These are phyloP conservation scores for Cordyceps sp. DNA, from an alignment of 2,329 filamentous ascomycete genomes.

Conservation along the genomic window DNA sequence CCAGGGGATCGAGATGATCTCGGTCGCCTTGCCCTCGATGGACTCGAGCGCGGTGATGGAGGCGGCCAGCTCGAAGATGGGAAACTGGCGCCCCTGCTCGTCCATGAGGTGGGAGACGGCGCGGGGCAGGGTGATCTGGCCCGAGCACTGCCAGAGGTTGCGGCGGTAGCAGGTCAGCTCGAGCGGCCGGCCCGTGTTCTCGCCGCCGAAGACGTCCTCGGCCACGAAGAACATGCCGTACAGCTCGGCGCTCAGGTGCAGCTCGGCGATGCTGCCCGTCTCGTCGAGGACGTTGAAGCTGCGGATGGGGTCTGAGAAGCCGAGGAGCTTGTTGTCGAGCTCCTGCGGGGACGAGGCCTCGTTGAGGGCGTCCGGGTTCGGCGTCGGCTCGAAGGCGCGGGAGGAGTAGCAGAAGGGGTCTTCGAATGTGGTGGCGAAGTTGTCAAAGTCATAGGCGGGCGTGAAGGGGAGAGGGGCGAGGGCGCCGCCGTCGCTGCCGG, in stretches of 20 bases:
- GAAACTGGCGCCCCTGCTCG: conserved; percentile 64
- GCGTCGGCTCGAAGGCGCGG: conserved; percentile 27
- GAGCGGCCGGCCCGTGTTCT: conserved; percentile 39
- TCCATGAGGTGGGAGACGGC: conserved; percentile 50
- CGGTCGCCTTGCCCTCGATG: conserved; percentile 78
- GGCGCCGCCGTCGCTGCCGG: conserved; percentile 14
- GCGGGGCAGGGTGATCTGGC: conserved; percentile 64
- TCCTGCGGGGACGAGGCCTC: conserved; percentile 36
- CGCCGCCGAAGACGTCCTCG: conserved; percentile 58
- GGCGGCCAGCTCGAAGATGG: conserved; percentile 63
- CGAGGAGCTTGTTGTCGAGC: conserved; percentile 54
- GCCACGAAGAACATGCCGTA: conserved; percentile 84
- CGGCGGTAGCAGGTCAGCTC: conserved; percentile 91
- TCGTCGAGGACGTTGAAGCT: conserved; percentile 50
- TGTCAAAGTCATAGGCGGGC: conserved; percentile 43
- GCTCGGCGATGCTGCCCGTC: conserved; percentile 42
- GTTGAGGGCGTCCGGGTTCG: conserved; percentile 24
- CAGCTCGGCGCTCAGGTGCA: conserved; percentile 56
- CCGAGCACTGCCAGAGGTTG: conserved; percentile 90
- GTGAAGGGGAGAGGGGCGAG: conserved; percentile 32
- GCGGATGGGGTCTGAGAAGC: conserved; percentile 49
- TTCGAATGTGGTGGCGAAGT: conserved; percentile 45
- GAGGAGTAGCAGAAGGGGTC: conserved; percentile 45
- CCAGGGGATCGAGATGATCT: conserved; percentile 95
- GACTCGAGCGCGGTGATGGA: conserved; percentile 78